Evolutionary conservation across 257 asterid species (phyloP).

Genomic region (Handroanthus guayacan): DNA sequence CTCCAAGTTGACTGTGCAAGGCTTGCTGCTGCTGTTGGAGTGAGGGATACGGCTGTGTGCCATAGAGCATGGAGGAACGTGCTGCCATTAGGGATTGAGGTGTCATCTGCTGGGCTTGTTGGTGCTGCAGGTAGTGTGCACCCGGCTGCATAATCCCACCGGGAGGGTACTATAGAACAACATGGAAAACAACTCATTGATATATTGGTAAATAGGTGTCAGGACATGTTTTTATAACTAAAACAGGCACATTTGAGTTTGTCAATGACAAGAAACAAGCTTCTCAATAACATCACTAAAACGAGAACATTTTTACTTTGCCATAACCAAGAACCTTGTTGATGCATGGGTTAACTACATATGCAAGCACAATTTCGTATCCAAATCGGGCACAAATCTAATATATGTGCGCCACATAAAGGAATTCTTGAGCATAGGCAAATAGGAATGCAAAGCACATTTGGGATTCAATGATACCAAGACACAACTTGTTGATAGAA

Average conservation of each 20-base stretch:
- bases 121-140: constrained; percentile 66
- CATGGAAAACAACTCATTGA: not conserved
- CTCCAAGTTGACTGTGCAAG: constrained; percentile 67
- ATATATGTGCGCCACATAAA: too few relatives aligned
- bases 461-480: too few relatives aligned
- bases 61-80: constrained; percentile 78
- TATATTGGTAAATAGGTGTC: not conserved
- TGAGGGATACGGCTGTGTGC: constrained; percentile 77
- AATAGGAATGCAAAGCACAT: too few relatives aligned
- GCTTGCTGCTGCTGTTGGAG: constrained; percentile 88
- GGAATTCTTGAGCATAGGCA: too few relatives aligned
- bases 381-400: too few relatives aligned
- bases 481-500: too few relatives aligned
- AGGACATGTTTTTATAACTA: too few relatives aligned
- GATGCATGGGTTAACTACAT: too few relatives aligned
- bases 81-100: constrained; percentile 84
- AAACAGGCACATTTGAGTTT: not conserved
- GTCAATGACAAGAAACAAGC: not conserved
- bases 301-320: too few relatives aligned
- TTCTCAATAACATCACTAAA: too few relatives aligned
- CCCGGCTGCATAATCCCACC: constrained; percentile 79
- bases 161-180: constrained; percentile 52
- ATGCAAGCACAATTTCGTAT: too few relatives aligned
- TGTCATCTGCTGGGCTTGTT: constrained; percentile 76
- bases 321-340: too few relatives aligned